Conservation (phyloP, 2,329 filamentous ascomycete species). For the Cladophialophora carrionii region DNA sequence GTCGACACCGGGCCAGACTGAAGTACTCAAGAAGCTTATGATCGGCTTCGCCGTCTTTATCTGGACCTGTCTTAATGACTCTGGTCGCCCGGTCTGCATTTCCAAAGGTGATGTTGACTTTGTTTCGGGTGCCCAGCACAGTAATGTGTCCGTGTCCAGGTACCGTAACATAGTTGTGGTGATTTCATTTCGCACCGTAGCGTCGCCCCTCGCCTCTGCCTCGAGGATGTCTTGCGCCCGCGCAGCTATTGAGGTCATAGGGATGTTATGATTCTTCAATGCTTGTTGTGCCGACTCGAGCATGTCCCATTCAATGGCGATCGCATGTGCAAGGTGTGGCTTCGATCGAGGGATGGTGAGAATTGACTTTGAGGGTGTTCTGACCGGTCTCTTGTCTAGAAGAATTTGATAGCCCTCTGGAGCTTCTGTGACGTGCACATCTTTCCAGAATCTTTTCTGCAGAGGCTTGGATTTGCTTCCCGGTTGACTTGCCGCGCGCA, state of each 20-base stretch:
- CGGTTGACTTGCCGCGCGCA: constrained; percentile 44
- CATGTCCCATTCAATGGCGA: constrained; percentile 92
- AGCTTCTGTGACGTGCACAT: constrained; percentile 71
- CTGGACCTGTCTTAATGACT: constrained; percentile 72
- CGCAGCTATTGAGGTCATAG: constrained; percentile 81
- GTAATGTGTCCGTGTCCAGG: constrained; percentile 84
- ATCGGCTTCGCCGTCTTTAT: constrained; percentile 69
- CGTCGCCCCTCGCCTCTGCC: constrained; percentile 61
- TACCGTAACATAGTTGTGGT: constrained; percentile 76
- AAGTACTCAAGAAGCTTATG: constrained; percentile 68
- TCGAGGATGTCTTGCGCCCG: constrained; percentile 78
- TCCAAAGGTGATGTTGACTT: constrained; percentile 54
- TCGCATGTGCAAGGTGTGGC: constrained; percentile 76
- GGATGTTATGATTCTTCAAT: constrained; percentile 82
- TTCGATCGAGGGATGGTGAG: constrained; percentile 75
- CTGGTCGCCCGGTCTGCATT: constrained; percentile 53
- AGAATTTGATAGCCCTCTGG: constrained; percentile 64
- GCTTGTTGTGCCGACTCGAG: constrained; percentile 81
- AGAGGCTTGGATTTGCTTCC: constrained; percentile 49
- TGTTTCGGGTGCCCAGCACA: constrained; percentile 78
- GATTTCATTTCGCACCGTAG: constrained; percentile 64
- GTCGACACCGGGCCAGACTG: constrained; percentile 81
- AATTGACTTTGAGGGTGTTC: constrained; percentile 72
- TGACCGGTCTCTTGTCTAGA: constrained; percentile 77
- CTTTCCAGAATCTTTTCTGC: constrained; percentile 84